These are phyloP conservation scores for Sphagnum contortum DNA, from an alignment of 225 moss, liverwort and hornwort genomes.

Conservation along the genomic window DNA sequence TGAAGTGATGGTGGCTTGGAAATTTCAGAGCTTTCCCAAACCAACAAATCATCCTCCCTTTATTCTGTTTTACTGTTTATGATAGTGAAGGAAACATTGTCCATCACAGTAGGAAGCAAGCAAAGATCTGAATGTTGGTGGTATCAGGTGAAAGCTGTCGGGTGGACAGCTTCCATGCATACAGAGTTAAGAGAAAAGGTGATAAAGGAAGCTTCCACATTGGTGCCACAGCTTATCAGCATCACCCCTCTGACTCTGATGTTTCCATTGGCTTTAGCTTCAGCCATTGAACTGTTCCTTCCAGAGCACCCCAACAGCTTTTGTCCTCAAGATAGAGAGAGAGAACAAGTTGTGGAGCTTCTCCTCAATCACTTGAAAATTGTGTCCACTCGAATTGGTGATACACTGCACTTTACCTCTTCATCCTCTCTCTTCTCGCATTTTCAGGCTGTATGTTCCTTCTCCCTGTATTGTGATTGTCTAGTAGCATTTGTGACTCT, in stretches of 20 bases:
- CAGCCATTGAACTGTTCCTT: slow-evolving; percentile 31
- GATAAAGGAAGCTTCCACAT: slow-evolving; percentile 17
- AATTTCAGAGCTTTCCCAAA: no score
- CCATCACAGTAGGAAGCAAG: no score
- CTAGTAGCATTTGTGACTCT: no score
- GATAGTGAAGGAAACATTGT: no score
- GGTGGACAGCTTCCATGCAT: slow-evolving; percentile 33
- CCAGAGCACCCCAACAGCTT: slow-evolving; percentile 9
- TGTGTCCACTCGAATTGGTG: slow-evolving; percentile 27
- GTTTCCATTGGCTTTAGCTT: slow-evolving; percentile 29
- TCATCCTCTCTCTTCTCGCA: neutral
- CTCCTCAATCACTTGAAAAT: slow-evolving; percentile 24
- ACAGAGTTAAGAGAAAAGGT: slow-evolving; percentile 7
- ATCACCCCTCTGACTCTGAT: slow-evolving; percentile 25
- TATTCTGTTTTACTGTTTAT: no score
- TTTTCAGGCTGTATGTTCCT: no score
- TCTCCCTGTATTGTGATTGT: no score
- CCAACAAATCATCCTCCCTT: no score
- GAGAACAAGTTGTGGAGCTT: slow-evolving; percentile 30
- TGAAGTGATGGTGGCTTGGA: no score
- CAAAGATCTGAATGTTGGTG: neutral
- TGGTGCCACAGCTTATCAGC: slow-evolving; percentile 22
- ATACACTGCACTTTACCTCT: neutral
- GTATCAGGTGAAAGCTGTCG: slow-evolving; percentile 29
- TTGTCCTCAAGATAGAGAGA: neutral